These are phyloP conservation scores for Dendrocalamus latiflorus DNA, from an alignment of 202 grass and related monocot genomes.

Conservation along the genomic window DNA sequence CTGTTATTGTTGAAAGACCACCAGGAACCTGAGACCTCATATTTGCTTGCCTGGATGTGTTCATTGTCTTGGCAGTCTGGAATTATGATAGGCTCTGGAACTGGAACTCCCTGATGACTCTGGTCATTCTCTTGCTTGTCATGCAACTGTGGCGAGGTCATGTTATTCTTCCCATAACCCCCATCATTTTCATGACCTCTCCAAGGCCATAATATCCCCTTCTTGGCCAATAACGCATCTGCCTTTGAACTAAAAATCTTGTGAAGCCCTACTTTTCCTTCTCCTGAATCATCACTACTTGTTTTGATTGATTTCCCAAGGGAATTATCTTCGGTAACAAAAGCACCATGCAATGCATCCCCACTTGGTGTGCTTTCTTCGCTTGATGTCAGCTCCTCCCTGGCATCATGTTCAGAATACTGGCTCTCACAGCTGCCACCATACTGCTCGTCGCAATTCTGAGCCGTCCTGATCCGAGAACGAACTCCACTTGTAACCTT, in stretches of 20 bases:
- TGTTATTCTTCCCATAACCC: slow-evolving; percentile 33
- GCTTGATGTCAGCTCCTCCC: slow-evolving; percentile 39
- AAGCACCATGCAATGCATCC: slow-evolving; percentile 6
- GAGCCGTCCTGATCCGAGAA: slow-evolving; percentile 42
- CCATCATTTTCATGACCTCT: slow-evolving; percentile 52
- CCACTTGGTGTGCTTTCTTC: slow-evolving; percentile 37
- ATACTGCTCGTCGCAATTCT: slow-evolving; percentile 25
- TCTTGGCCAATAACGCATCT: slow-evolving; percentile 57
- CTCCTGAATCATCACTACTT: slow-evolving; percentile 47
- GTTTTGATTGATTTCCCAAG: slow-evolving; percentile 34
- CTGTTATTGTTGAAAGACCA: slow-evolving; percentile 67
- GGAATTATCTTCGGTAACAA: slow-evolving; percentile 31
- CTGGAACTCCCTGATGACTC: slow-evolving; percentile 10
- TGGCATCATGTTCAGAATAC: slow-evolving; percentile 32
- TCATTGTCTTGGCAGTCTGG: slow-evolving; percentile 40
- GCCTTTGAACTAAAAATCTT: slow-evolving; percentile 67
- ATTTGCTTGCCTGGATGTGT: slow-evolving; percentile 26
- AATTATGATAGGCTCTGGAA: slow-evolving; percentile 42
- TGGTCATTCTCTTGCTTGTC: no score
- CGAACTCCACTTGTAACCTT: slow-evolving; percentile 77
- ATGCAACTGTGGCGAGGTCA: slow-evolving; percentile 36
- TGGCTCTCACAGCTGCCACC: background rate
- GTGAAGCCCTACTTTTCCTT: slow-evolving; percentile 48
- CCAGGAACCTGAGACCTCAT: slow-evolving; percentile 66
- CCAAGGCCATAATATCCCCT: slow-evolving; percentile 76